A percentile compares a stretch with the other conserved stretches of the same genome.
These are phyloP conservation scores for Blastocystis sp. DNA, from an alignment of 352 stramenopile species.

Conservation along the genomic window DNA sequence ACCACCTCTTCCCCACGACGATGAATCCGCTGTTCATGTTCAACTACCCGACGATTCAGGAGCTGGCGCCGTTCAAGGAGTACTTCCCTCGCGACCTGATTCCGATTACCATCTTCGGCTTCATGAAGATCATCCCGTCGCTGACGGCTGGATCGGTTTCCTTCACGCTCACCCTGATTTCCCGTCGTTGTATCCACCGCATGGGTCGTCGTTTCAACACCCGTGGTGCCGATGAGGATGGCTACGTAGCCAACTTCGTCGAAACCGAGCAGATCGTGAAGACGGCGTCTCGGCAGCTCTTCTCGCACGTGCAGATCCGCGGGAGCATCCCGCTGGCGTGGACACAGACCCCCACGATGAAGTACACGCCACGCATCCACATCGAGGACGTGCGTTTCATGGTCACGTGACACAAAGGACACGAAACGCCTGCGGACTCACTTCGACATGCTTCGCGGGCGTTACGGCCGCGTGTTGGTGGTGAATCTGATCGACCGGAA, in stretches of 20 bases:
- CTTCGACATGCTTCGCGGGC: slow-evolving; percentile 60
- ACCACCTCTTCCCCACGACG: slow-evolving; percentile 11
- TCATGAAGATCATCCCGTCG: slow-evolving; percentile 65
- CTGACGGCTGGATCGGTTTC: slow-evolving; percentile 62
- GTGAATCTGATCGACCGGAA: slow-evolving; percentile 88
- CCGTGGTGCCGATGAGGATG: slow-evolving; percentile 76
- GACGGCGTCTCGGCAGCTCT: slow-evolving; percentile 64
- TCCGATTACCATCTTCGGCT: slow-evolving; percentile 69
- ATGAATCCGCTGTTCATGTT: slow-evolving; percentile 26
- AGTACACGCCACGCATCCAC: slow-evolving; percentile 79
- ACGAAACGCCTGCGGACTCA: slow-evolving; percentile 58
- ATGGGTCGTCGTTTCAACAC: slow-evolving; percentile 79
- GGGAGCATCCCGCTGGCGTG: slow-evolving; percentile 86
- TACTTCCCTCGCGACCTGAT: slow-evolving; percentile 57
- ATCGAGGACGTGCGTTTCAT: slow-evolving; percentile 64
- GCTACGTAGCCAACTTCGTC: slow-evolving; percentile 83
- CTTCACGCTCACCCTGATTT: slow-evolving; percentile 71
- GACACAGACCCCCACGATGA: slow-evolving; percentile 74
- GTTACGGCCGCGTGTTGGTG: slow-evolving; percentile 69
- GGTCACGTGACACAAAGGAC: slow-evolving; percentile 40
- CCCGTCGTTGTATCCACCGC: slow-evolving; percentile 68
- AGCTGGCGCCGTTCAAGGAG: slow-evolving; percentile 59
- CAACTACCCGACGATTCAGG: slow-evolving; percentile 58
- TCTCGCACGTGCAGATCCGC: slow-evolving; percentile 73
- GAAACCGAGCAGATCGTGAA: slow-evolving; percentile 84